Base-by-base conservation (phyloP, 2,329 filamentous ascomycete species). In the Cercospora sp. region DNA sequence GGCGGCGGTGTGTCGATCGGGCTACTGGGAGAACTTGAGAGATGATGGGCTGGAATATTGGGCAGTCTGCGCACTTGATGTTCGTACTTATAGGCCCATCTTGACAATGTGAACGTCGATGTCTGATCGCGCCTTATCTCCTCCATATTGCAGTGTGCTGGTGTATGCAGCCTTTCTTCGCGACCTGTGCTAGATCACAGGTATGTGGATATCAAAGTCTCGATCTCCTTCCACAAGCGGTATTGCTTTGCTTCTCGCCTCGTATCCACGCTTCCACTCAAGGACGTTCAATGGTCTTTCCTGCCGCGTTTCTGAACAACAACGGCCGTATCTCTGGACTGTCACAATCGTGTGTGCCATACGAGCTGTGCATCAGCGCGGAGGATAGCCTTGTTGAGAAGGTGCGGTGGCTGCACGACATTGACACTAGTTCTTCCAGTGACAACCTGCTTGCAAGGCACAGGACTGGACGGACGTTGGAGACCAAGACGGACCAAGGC, bases 401-500 rank as follows among this genome's bases (percentile, higher is more conserved):
- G 58, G 58, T 40, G 32, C n/a, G 13, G 18, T 37, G 2, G 21
- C 34, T 40, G 32, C 13, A 26, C 13, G 18, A n/a, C 9, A 34
- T 24, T 34, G 49, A 55, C 24, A 24, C 49, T 18, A 55, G 21
- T 55, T n/a, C 24, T 9, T 28, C 13, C 26, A 26, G 5, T 16
- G 24, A 55, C 24, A 7, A 16, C n/a, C 12, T 55, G 49, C 10
- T 7, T 16, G 26, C 24, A 49, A 51, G 24, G 40, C 37, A 45
- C 37, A 8, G 30, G 26, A 59, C 28, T 51, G 26, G 60, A 49
- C 26, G 21, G 26, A 43, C 8, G 37, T 62, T 34, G 37, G 45
- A 32, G n/a, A 62, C 60, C 60, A 62, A 62, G 60, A 62, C 60
- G 60, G 37, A 26, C 60, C 60, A 49, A 62, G 60, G 43, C 60